phyloP scores from a whole-genome alignment of 495 filamentous ascomycete species.

The Hypoxylon crocopeplum region DNA sequence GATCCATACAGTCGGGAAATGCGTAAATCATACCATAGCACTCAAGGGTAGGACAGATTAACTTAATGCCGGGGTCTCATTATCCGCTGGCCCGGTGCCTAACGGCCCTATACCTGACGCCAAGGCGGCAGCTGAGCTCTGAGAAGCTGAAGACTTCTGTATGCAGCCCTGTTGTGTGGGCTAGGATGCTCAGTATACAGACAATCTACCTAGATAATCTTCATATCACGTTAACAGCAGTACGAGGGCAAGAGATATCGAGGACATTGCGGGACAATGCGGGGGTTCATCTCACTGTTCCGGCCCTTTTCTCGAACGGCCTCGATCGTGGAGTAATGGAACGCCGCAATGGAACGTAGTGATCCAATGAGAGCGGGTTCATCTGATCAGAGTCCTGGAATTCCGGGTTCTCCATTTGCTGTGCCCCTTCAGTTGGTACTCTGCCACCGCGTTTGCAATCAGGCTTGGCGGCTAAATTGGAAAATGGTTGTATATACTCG shows the following conservation, averaged over 20 bases:
- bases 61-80: background rate
- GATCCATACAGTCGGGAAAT: constrained; percentile 2
- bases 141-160: constrained; percentile 9
- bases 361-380: constrained; percentile 3
- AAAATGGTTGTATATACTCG: constrained; percentile 28
- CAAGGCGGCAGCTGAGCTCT: constrained; percentile 26
- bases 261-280: constrained; percentile 24
- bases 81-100: constrained; percentile 26
- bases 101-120: constrained; percentile 10
- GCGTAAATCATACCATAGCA: background rate
- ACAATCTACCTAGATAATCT: constrained; percentile 1
- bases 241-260: constrained; percentile 12
- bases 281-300: constrained; percentile 19
- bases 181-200: constrained; percentile 24
- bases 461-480: constrained; percentile 38
- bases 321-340: constrained; percentile 30
- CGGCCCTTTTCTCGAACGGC: constrained; percentile 26
- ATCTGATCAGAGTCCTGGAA: background rate
- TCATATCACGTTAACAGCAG: background rate
- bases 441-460: constrained; percentile 23
- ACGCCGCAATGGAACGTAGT: constrained; percentile 28
- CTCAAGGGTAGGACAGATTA: background rate
- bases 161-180: constrained; percentile 16
- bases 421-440: constrained; percentile 24
- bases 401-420: constrained; percentile 29